These are phyloP conservation scores for Bromus sterilis DNA, from an alignment of 176 grass and related monocot genomes.

Conservation along the genomic window DNA sequence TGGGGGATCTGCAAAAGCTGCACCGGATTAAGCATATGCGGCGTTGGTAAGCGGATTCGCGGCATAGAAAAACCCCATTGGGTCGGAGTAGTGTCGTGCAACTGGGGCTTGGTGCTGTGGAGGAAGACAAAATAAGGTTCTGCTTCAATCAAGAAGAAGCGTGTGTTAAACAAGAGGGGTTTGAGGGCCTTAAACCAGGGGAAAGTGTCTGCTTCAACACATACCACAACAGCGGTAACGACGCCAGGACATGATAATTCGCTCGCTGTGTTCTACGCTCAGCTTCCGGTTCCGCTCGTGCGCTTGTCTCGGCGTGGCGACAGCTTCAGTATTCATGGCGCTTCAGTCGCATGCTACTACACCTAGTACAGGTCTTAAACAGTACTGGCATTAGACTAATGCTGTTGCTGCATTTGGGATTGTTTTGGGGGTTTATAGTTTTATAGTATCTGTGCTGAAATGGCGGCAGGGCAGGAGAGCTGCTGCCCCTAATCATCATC, in stretches of 20 bases:
- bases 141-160: conserved; percentile 7
- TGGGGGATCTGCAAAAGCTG: conserved; percentile 2
- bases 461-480: not conserved
- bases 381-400: not conserved
- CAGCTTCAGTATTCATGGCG: conserved; percentile 23
- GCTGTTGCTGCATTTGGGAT: not conserved
- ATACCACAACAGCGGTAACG: not conserved
- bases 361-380: too few species aligned
- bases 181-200: conserved; percentile 22
- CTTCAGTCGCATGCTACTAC: not conserved
- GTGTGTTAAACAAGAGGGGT: not conserved
- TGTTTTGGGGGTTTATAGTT: too few species aligned
- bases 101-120: not conserved
- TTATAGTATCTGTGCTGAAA: not conserved
- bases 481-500: not conserved
- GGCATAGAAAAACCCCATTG: not conserved
- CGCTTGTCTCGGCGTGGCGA: conserved; percentile 14
- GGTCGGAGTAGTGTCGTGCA: not conserved
- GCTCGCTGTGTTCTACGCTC: conserved; percentile 13
- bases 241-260: not conserved
- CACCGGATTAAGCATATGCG: conserved; percentile 1
- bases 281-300: conserved; percentile 23
- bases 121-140: conserved; percentile 11
- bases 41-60: not conserved
- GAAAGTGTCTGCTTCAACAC: not conserved